These are phyloP conservation scores for Rhazya stricta DNA, from an alignment of 257 asterid genomes.

Conservation along the genomic window DNA sequence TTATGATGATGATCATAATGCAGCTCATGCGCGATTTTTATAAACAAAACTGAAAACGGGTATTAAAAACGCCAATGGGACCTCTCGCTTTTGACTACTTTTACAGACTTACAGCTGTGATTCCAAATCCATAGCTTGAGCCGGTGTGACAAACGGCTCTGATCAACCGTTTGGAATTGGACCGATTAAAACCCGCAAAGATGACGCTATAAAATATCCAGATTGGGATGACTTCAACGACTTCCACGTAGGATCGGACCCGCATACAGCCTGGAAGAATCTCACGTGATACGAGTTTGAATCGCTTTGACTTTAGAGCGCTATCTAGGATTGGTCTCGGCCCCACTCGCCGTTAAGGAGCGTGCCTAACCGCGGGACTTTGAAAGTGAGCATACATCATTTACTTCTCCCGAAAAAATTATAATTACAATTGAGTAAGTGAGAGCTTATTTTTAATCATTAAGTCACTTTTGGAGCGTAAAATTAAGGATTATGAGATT, in stretches of 20 bases:
- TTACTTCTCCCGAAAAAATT: not conserved
- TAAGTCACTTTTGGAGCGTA: not conserved
- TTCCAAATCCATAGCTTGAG: conserved; percentile 16
- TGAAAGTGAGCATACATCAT: not conserved
- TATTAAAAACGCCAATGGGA: conserved; percentile 6
- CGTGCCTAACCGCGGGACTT: conserved; percentile 13
- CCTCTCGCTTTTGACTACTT: conserved; percentile 30
- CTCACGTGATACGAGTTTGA: conserved; percentile 52
- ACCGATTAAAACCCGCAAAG: conserved; percentile 15
- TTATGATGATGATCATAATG: conserved; percentile 11
- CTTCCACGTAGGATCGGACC: conserved; percentile 44
- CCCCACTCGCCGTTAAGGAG: conserved; percentile 34
- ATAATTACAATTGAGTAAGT: not conserved
- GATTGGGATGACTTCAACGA: conserved; percentile 44
- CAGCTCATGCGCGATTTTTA: conserved; percentile 13
- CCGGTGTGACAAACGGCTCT: conserved; percentile 22
- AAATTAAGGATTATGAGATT: too few relatives aligned
- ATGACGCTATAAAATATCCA: conserved; percentile 9
- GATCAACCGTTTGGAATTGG: conserved; percentile 13
- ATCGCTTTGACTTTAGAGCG: conserved; percentile 37
- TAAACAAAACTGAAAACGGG: not conserved
- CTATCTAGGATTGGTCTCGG: not conserved
- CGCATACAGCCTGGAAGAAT: conserved; percentile 54
- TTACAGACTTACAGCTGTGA: conserved; percentile 35
- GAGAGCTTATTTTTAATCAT: not conserved